Conservation (phyloP, 352 stramenopile species). For the Globisporangium paroecandrum region DNA sequence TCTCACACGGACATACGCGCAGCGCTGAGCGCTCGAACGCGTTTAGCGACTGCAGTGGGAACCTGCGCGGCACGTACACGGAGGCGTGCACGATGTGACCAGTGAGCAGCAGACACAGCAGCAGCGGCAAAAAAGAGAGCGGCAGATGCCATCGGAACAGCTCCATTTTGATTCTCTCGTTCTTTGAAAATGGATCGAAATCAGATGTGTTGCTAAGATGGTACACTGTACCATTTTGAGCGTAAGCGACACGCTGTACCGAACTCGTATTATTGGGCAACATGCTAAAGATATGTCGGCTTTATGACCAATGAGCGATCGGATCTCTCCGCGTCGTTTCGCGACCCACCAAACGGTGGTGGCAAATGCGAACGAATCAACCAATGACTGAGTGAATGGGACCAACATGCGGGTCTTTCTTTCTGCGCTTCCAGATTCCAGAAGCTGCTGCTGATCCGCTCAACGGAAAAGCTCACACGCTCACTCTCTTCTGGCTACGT, state of each 20-base stretch:
- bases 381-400: constrained; percentile 17
- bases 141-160: background rate
- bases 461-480: background rate
- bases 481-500: background rate
- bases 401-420: constrained; percentile 9
- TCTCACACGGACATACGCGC: constrained; percentile 45
- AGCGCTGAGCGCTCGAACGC: constrained; percentile 32
- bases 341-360: background rate
- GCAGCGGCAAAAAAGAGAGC: constrained; percentile 18
- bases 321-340: constrained; percentile 21
- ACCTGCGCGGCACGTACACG: constrained; percentile 22
- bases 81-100: background rate
- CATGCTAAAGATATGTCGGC: background rate
- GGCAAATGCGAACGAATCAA: constrained; percentile 19
- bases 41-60: constrained; percentile 23
- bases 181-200: background rate
- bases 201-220: background rate
- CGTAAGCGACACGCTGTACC: background rate
- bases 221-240: background rate
- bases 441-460: background rate
- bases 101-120: background rate
- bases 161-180: background rate
- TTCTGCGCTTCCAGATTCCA: constrained; percentile 4
- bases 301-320: constrained; percentile 8
- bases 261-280: background rate